Evolutionary conservation across 2,329 filamentous ascomycete genomes (phyloP).

Genomic region (Elsinoe ampelina): DNA sequence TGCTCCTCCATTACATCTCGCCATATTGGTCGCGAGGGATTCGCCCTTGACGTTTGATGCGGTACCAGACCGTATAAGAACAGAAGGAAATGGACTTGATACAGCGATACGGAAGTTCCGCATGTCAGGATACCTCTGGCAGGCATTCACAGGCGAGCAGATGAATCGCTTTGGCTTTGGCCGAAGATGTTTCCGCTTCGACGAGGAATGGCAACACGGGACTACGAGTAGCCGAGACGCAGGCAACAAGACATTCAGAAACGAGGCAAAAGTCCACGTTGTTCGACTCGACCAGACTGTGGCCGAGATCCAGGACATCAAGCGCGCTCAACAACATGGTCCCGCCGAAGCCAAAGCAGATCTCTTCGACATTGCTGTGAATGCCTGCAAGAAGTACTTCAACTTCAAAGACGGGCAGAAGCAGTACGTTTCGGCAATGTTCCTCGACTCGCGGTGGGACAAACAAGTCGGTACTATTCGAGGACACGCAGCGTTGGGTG

Average conservation of each 20-base stretch:
- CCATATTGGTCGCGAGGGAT: conserved; percentile 78
- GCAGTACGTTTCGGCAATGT: conserved; percentile 76
- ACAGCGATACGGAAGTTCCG: conserved; percentile 81
- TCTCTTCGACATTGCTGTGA: conserved; percentile 65
- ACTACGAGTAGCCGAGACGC: conserved; percentile 68
- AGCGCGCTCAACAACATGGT: conserved; percentile 68
- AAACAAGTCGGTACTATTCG: conserved; percentile 57
- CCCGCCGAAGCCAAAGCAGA: conserved; percentile 61
- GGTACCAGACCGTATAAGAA: conserved; percentile 61
- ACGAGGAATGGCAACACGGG: conserved; percentile 88
- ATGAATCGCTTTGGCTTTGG: conserved; percentile 87
- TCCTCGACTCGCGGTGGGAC: conserved; percentile 88
- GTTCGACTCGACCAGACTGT: conserved; percentile 77
- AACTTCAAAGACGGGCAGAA: conserved; percentile 65
- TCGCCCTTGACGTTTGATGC: conserved; percentile 80
- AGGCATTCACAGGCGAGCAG: conserved; percentile 92
- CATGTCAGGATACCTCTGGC: conserved; percentile 94
- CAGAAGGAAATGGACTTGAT: conserved; percentile 73
- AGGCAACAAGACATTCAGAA: conserved; percentile 65
- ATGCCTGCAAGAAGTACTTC: conserved; percentile 73
- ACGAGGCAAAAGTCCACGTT: conserved; percentile 82
- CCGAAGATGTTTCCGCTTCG: conserved; percentile 76
- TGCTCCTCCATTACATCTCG: conserved; percentile 77
- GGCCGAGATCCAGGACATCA: conserved; percentile 68
- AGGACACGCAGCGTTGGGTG: conserved; percentile 78